These are phyloP conservation scores for Pseudocercospora crystallina DNA, from an alignment of 2,329 filamentous ascomycete species.

Conservation along the genomic window DNA sequence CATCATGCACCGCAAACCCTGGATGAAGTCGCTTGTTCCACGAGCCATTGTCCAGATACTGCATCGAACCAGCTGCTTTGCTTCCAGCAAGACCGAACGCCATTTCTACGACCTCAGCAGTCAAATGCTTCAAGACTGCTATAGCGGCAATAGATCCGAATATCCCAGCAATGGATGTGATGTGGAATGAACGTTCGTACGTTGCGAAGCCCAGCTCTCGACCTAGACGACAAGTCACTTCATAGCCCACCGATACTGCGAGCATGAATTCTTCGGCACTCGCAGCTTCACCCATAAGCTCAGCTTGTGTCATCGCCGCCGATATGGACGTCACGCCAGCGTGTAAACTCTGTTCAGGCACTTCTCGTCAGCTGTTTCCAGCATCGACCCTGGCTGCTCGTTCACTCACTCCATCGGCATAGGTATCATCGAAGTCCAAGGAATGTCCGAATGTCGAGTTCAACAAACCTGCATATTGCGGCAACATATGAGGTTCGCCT, in stretches of 20 bases:
- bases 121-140: constrained; percentile 30
- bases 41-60: constrained; percentile 41
- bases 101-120: constrained; percentile 29
- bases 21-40: constrained; percentile 43
- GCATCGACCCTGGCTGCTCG: no score
- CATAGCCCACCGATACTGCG: constrained; percentile 37
- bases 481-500: constrained; percentile 34
- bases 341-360: constrained; percentile 36
- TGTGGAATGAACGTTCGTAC: constrained; percentile 41
- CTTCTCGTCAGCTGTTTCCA: neutral
- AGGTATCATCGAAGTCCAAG: constrained; percentile 49
- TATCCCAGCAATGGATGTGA: constrained; percentile 39
- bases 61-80: constrained; percentile 41
- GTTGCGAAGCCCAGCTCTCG: constrained; percentile 36
- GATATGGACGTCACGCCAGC: constrained; percentile 43
- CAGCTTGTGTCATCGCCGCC: constrained; percentile 37
- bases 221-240: constrained; percentile 36
- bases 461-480: constrained; percentile 43
- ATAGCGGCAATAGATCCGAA: constrained; percentile 39
- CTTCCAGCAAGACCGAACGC: constrained; percentile 40
- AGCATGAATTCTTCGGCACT: constrained; percentile 31
- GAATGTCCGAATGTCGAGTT: constrained; percentile 47
- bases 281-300: constrained; percentile 24
- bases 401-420: constrained; percentile 35
- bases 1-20: constrained; percentile 42